A percentile compares a stretch with the other conserved stretches of the same genome.
Conservation (phyloP, 73 alveolate genomes). For the Strombidium stylifer region DNA sequence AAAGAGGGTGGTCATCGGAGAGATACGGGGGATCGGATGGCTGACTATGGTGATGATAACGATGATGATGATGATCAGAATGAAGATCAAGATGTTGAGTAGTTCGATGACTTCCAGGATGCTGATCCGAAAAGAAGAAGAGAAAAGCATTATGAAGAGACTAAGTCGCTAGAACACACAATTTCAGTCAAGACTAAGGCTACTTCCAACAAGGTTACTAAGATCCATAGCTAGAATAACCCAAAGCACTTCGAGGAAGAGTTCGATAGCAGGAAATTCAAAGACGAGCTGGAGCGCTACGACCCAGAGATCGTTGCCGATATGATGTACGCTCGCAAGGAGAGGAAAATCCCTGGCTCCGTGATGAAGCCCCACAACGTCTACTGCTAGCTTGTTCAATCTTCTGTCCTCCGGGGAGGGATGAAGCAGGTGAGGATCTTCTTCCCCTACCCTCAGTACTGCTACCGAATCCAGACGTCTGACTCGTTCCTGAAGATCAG, state of each 20-base stretch:
- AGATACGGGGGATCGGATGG: background rate
- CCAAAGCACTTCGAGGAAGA: background rate
- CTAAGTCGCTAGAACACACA: background rate
- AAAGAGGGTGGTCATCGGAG: background rate
- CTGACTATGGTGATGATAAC: slow-evolving; percentile 6
- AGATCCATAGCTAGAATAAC: background rate
- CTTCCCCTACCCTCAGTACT: slow-evolving; percentile 26
- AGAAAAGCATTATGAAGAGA: no score
- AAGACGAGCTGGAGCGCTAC: no score
- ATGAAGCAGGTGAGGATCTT: background rate
- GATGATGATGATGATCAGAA: slow-evolving; percentile 22
- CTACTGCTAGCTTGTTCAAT: background rate
- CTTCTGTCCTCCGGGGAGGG: background rate
- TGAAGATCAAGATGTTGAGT: background rate
- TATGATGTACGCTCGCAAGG: slow-evolving; percentile 29
- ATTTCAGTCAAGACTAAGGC: background rate
- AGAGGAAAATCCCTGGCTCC: slow-evolving; percentile 51
- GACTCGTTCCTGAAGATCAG: slow-evolving; percentile 8
- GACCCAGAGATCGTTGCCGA: background rate
- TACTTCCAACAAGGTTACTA: background rate
- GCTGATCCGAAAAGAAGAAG: no score
- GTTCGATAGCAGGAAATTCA: no score
- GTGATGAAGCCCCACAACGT: slow-evolving; percentile 34
- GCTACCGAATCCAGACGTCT: slow-evolving; percentile 10
- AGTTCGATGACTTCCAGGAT: no score